Evolutionary conservation across 2,329 filamentous ascomycete genomes (phyloP).

Genomic region (Fusarium sp.): DNA sequence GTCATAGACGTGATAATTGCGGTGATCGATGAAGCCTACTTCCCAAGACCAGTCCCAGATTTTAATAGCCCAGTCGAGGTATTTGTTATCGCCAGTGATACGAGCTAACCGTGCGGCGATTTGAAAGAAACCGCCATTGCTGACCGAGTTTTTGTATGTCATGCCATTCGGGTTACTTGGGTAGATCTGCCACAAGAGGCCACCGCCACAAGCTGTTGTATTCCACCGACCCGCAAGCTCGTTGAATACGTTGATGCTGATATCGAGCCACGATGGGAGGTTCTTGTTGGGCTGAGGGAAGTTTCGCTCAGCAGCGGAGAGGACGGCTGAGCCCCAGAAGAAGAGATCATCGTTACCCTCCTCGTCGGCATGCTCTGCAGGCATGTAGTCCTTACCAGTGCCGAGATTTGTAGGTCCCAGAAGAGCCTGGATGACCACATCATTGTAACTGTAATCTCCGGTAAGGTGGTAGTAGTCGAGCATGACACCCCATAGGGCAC

Average conservation of each 20-base stretch:
- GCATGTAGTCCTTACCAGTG: slow-evolving; percentile 67
- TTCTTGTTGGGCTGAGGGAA: slow-evolving; percentile 67
- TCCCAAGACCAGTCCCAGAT: slow-evolving; percentile 71
- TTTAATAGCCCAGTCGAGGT: slow-evolving; percentile 71
- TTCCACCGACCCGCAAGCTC: slow-evolving; percentile 76
- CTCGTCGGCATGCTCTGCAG: slow-evolving; percentile 61
- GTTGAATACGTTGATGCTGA: slow-evolving; percentile 77
- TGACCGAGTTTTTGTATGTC: slow-evolving; percentile 83
- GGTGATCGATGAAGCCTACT: slow-evolving; percentile 63
- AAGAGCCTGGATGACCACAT: slow-evolving; percentile 65
- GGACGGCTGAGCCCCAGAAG: slow-evolving; percentile 74
- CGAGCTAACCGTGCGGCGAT: slow-evolving; percentile 78
- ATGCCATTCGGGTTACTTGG: slow-evolving; percentile 75
- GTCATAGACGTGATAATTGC: slow-evolving; percentile 65
- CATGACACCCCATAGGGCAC: slow-evolving; percentile 72
- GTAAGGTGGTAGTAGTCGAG: slow-evolving; percentile 75
- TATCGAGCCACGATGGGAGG: slow-evolving; percentile 70
- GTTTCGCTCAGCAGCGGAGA: slow-evolving; percentile 73
- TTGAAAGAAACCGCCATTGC: slow-evolving; percentile 85
- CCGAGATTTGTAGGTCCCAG: slow-evolving; percentile 64
- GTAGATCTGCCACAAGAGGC: slow-evolving; percentile 84
- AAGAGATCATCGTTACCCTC: slow-evolving; percentile 80
- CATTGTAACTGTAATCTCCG: slow-evolving; percentile 68
- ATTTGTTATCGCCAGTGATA: slow-evolving; percentile 72
- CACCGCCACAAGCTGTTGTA: slow-evolving; percentile 70